Base-by-base conservation (phyloP, 306 rosid species). In the Prunus mongolica region DNA sequence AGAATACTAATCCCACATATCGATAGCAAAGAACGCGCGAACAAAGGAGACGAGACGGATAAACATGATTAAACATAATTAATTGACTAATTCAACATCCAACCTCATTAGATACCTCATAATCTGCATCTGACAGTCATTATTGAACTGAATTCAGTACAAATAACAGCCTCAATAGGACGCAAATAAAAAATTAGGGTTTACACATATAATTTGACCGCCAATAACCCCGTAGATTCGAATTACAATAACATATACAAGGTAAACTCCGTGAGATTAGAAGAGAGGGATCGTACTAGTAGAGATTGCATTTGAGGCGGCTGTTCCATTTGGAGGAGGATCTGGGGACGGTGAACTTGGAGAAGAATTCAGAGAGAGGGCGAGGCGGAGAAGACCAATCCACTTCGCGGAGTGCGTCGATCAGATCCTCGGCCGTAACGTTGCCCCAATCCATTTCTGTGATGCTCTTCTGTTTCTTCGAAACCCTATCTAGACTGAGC, bases 361-460 rank as follows among this genome's bases (percentile, higher is more conserved):
- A 92, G 89, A 96, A 92, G 89, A 96, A 96, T 82, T 96, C 99
- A 0, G 94, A 84, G 51, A 91, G 69, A 45, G 99, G 99, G 0
- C 99, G 98, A 57, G 99, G 99, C 64, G 99, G 99, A 65, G 97
- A 87, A 4, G 99, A 96, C 99, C 99, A 96, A 67, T 96, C 99
- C 2, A 96, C 99, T 84, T 96, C 99, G 38, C 99, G 97, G 67
- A 96, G 97, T 2, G 98, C 99, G 69, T 96, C 98, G 81, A 92
- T 41, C 57, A 96, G 94, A 92, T 96, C 99, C 87, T 92, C 98
- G 0, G 93, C 94, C 52, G 94, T 96, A 5, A 96, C 99, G 92
- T 85, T 96, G 78, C 97, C 96, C 99, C 99, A 96, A 86, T 96
- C 99, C 99, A 90, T 90, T 47, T 67, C 66, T 32, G 68, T 75